phyloP scores from a whole-genome alignment of 305 asterid genomes.

The Coffea humblotiana region DNA sequence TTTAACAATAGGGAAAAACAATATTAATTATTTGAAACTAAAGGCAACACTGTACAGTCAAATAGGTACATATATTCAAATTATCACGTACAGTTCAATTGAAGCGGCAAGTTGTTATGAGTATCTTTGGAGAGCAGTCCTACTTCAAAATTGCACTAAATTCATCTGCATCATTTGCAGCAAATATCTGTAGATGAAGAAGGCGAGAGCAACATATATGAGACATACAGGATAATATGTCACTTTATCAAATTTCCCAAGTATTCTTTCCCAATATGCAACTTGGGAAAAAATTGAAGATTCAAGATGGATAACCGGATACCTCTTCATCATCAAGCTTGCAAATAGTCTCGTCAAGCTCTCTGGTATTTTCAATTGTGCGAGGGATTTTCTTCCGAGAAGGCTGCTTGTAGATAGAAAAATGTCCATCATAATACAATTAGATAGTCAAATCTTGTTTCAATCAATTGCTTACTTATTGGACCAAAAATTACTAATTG shows the following conservation, averaged over 20 bases:
- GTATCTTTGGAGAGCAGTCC: slow-evolving; percentile 57
- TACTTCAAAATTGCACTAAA: slow-evolving; percentile 64
- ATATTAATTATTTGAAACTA: background rate
- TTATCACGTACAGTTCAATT: slow-evolving; percentile 69
- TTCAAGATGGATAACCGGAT: background rate
- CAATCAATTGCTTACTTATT: no score
- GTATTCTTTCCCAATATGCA: no score
- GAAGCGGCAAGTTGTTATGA: slow-evolving; percentile 88
- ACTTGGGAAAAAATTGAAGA: background rate
- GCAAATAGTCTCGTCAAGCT: slow-evolving; percentile 79
- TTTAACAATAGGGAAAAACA: slow-evolving; percentile 17
- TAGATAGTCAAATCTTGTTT: background rate
- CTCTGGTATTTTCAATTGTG: slow-evolving; percentile 95
- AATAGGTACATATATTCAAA: background rate
- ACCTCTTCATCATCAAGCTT: slow-evolving; percentile 90
- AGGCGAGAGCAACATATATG: background rate
- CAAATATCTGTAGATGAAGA: slow-evolving; percentile 48
- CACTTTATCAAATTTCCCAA: no score
- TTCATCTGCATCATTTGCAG: slow-evolving; percentile 87
- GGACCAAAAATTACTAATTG: background rate
- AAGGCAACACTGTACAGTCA: background rate
- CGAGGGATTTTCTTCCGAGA: slow-evolving; percentile 64
- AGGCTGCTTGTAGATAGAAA: slow-evolving; percentile 31
- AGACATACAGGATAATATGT: background rate
- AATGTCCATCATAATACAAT: background rate